Evolutionary conservation across 805 yeast species (phyloP).

Genomic region (Saccharomycopsis microspora): DNA sequence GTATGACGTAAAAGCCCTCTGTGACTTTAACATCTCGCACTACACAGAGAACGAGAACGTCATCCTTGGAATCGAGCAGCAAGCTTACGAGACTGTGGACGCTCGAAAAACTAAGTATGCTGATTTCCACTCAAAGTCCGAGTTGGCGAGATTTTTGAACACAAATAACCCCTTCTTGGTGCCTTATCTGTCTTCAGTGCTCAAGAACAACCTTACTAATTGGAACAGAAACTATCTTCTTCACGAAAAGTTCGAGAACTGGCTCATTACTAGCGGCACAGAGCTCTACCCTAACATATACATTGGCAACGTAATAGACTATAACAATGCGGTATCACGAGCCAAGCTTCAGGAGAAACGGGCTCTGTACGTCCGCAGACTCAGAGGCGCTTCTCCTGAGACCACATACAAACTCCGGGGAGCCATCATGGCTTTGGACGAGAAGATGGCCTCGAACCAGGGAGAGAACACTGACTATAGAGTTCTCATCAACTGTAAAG

Average conservation of each 20-base stretch:
- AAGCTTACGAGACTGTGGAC: not conserved
- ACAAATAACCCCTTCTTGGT: conserved; percentile 15
- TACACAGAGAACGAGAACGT: conserved; percentile 15
- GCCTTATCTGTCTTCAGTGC: conserved; percentile 13
- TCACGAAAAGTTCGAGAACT: conserved; percentile 17
- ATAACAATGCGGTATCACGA: conserved; percentile 13
- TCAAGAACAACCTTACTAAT: conserved; percentile 14
- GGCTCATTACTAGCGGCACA: conserved; percentile 15
- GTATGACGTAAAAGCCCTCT: conserved; percentile 13
- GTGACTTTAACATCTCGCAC: conserved; percentile 15
- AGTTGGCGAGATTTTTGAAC: conserved; percentile 8
- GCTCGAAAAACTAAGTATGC: not conserved
- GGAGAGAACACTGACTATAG: conserved; percentile 7
- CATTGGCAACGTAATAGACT: conserved; percentile 16
- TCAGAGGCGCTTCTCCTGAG: not conserved
- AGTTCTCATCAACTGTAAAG: conserved; percentile 15
- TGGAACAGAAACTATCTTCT: conserved; percentile 17
- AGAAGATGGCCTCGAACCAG: conserved; percentile 9
- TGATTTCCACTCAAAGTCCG: conserved; percentile 6
- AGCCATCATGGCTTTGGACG: conserved; percentile 6
- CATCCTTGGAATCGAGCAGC: conserved; percentile 6
- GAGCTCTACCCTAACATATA: conserved; percentile 15
- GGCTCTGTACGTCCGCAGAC: conserved; percentile 1
- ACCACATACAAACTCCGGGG: conserved; percentile 5
- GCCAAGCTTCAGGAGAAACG: conserved; percentile 11